phyloP scores from a whole-genome alignment of 345 rosid species.

The Toxicodendron radicans region DNA sequence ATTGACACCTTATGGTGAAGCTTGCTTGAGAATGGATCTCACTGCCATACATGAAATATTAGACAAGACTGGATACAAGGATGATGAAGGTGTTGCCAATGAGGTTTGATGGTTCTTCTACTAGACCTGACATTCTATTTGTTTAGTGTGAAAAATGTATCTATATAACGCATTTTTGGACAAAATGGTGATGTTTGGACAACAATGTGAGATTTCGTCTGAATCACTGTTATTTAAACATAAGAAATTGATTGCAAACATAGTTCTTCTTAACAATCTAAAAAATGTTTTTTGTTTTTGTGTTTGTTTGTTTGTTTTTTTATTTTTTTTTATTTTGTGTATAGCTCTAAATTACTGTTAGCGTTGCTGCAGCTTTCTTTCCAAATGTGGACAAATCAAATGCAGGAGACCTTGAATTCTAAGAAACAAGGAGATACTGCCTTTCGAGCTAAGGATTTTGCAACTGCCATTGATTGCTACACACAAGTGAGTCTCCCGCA shows the following conservation, averaged over 20 bases:
- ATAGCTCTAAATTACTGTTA: background rate
- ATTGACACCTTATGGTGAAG: conserved; percentile 80
- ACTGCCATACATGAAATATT: conserved; percentile 84
- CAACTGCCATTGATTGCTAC: conserved; percentile 71
- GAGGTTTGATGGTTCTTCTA: conserved; percentile 53
- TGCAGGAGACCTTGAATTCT: conserved; percentile 89
- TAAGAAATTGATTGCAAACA: background rate
- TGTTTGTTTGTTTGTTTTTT: no score
- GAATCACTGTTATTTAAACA: background rate
- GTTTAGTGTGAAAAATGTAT: background rate
- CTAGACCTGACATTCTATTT: conserved; percentile 6
- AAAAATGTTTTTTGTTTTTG: background rate
- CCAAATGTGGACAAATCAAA: conserved; percentile 95
- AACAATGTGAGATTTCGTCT: background rate
- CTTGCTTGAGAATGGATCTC: conserved; percentile 82
- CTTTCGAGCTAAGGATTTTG: conserved; percentile 83
- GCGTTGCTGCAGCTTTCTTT: conserved; percentile 70
- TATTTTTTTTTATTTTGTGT: no score
- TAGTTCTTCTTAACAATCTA: background rate
- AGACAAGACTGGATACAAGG: conserved; percentile 86
- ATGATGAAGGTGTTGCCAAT: conserved; percentile 84
- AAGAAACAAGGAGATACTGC: conserved; percentile 93
- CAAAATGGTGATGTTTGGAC: background rate
- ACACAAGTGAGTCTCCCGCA: conserved; percentile 53
- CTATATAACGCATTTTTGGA: background rate